Conservation (phyloP, 1,139 yeast genomes). For the Hyphopichia buzzinii region DNA sequence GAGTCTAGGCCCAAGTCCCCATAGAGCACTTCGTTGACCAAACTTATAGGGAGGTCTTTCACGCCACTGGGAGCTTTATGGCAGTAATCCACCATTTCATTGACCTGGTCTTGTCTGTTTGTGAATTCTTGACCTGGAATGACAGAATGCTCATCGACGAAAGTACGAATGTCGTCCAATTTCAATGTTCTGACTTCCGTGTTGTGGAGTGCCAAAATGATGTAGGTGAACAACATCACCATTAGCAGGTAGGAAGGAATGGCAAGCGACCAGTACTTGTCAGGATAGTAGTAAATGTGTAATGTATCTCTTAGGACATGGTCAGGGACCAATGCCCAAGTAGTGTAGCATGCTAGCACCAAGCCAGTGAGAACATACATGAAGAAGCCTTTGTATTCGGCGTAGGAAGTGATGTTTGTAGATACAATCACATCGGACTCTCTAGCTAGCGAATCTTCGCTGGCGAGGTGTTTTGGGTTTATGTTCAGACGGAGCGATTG, state of each 20-base stretch:
- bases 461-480: not conserved
- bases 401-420: slow-evolving; percentile 59
- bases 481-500: slow-evolving; percentile 1
- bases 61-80: slow-evolving; percentile 74
- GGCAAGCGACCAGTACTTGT: slow-evolving; percentile 84
- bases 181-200: slow-evolving; percentile 66
- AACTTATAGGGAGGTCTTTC: slow-evolving; percentile 73
- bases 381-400: slow-evolving; percentile 82
- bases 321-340: slow-evolving; percentile 73
- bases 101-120: slow-evolving; percentile 8
- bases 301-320: slow-evolving; percentile 42
- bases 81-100: slow-evolving; percentile 30
- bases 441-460: slow-evolving; percentile 59
- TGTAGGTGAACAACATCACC: slow-evolving; percentile 67
- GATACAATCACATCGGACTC: slow-evolving; percentile 78
- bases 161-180: slow-evolving; percentile 56
- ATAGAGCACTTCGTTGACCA: slow-evolving; percentile 70
- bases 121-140: slow-evolving; percentile 33
- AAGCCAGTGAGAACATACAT: slow-evolving; percentile 62
- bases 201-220: slow-evolving; percentile 69
- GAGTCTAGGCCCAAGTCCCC: too few relatives aligned
- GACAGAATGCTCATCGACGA: slow-evolving; percentile 68
- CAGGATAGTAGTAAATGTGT: slow-evolving; percentile 73
- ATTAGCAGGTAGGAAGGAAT: slow-evolving; percentile 69
- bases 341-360: slow-evolving; percentile 50